Evolutionary conservation across 2,329 filamentous ascomycete genomes (phyloP), one percentile per base, ranked within the genome.

Genomic region (Neofusicoccum sp.): DNA sequence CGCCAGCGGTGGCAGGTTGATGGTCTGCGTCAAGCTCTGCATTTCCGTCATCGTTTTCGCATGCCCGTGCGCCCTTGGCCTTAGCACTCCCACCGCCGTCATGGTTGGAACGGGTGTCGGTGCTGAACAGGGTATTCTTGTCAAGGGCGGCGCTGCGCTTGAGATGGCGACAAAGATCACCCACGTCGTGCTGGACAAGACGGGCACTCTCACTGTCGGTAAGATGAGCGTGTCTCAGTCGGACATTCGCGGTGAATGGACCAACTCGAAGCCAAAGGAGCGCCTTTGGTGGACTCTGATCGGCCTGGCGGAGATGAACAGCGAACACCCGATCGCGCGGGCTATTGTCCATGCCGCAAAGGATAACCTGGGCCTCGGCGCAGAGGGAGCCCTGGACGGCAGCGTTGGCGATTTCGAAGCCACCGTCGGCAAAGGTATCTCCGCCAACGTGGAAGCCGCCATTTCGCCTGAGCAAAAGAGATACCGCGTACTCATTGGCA

Each of bases 61-160:
- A 4, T 99, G 95, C 73, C 95, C 95, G 16, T 99, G 95, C 73
- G 95, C 95, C 1, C 86, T 99, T n/a, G 95, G 95, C 62, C 84
- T 99, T 16, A 93, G 93, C 29, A 98, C 95, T 1, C 95, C 95
- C 2, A 99, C 95, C 0, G 95, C 95, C 2, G 93, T 99, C 74
- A 98, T 99, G 95, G 95, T 99, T 34, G 95, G 95, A 47, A 98
- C 95, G n/a, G 95, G 95, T 64, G 88, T 97, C 36, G 95, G 95
- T 56, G 95, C 95, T 2, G 91, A 97, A 77, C 90, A 97, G 69
- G 95, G 95, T 29, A 99, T 99, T 69, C 82, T 99, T n/a, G 93
- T 98, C 75, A 99, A 99, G 79, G 94, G 95, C 61, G 95, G 95
- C 62, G 93, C 92, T 44, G 93, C 93, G 34, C 82, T 99, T 3